Conservation (phyloP, 441 rosid genomes). For the Populus tomentosa region DNA sequence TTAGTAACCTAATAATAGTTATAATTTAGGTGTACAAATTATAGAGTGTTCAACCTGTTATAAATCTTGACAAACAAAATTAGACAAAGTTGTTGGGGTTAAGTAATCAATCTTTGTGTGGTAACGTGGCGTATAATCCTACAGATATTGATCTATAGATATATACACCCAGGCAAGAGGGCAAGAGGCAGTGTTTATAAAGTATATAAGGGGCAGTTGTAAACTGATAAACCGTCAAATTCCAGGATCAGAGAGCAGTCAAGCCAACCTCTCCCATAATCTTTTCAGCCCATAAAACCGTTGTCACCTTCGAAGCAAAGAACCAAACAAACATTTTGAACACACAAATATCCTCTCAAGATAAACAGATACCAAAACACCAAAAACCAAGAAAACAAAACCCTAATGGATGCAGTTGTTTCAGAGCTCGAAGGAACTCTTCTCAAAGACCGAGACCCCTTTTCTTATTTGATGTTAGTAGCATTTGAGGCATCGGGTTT, state of each 20-base stretch:
- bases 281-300: constrained; percentile 24
- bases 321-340: neutral
- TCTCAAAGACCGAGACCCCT: constrained; percentile 49
- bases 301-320: constrained; percentile 14
- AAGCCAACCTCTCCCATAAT: constrained; percentile 26
- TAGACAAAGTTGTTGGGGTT: constrained; percentile 50
- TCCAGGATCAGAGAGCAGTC: constrained; percentile 32
- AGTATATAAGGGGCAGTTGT: constrained; percentile 40
- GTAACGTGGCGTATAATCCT: constrained; percentile 50
- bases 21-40: neutral
- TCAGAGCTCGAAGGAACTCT: constrained; percentile 79
- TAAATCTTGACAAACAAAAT: constrained; percentile 19
- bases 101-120: constrained; percentile 48
- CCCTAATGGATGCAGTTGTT: constrained; percentile 44
- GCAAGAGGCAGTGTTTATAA: neutral
- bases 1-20: constrained; percentile 30
- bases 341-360: neutral
- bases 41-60: neutral
- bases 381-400: neutral
- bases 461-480: constrained; percentile 78
- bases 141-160: constrained; percentile 13
- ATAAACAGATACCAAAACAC: neutral
- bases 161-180: constrained; percentile 19
- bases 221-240: constrained; percentile 57
- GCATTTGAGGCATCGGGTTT: constrained; percentile 84